A percentile compares a stretch with the other conserved stretches of the same genome.
phyloP scores from a whole-genome alignment of 176 grass and related monocot species.

The Dendrocalamus sinicus region DNA sequence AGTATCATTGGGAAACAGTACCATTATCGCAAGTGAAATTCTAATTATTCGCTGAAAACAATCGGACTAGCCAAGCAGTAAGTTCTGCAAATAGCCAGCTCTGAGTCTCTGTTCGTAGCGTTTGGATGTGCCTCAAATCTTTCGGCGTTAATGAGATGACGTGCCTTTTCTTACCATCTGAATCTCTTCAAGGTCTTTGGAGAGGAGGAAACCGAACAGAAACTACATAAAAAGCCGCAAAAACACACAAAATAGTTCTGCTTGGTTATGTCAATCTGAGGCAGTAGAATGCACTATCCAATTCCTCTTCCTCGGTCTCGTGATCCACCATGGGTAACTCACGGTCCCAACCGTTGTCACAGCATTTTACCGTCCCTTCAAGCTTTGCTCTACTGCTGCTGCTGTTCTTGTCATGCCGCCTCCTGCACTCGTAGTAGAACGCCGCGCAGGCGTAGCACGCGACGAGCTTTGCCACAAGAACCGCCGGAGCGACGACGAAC shows the following conservation, averaged over 20 bases:
- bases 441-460: conserved; percentile 35
- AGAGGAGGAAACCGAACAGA: not conserved
- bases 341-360: not conserved
- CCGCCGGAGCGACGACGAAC: not conserved
- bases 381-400: not conserved
- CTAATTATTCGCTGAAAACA: not conserved
- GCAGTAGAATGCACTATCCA: not conserved
- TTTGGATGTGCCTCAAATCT: not conserved
- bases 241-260: not conserved
- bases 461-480: conserved; percentile 28
- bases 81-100: not conserved
- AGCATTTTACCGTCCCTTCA: not conserved
- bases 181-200: not conserved
- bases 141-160: not conserved
- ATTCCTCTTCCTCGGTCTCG: not conserved
- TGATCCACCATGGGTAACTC: not conserved
- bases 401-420: not conserved
- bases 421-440: conserved; percentile 56
- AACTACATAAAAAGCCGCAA: not conserved
- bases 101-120: not conserved
- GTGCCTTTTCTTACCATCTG: not conserved
- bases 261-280: not conserved
- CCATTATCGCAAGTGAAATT: not conserved
- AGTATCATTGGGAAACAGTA: not conserved
- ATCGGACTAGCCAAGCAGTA: not conserved